Evolutionary conservation across 1,284 basidiomycete genomes (phyloP).

Genomic region (Chiua sp.): DNA sequence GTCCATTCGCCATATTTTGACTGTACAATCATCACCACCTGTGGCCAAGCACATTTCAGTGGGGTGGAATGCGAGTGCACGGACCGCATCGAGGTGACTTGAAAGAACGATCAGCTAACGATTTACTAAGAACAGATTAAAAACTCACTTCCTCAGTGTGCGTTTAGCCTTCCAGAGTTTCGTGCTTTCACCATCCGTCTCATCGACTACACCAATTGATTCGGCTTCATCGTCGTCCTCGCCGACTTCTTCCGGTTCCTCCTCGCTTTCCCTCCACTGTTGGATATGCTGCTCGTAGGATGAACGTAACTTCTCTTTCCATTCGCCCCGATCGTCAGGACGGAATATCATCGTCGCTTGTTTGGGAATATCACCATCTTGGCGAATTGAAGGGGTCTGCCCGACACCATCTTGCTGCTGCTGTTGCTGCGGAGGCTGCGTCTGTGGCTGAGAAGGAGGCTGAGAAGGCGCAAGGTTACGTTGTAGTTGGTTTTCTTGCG

Average conservation of each 20-base stretch:
- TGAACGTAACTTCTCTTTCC: conserved; percentile 76
- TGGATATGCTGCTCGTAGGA: conserved; percentile 59
- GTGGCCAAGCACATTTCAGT: conserved; percentile 85
- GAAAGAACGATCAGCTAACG: conserved; percentile 21
- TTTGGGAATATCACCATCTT: conserved; percentile 40
- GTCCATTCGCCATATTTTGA: conserved; percentile 95
- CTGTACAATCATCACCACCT: conserved; percentile 93
- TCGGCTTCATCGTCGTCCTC: conserved; percentile 59
- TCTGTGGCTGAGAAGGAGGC: conserved; percentile 27
- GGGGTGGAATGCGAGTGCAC: conserved; percentile 88
- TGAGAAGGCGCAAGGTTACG: conserved; percentile 24
- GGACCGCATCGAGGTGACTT: conserved; percentile 94
- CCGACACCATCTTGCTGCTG: conserved; percentile 23
- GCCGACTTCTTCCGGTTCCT: conserved; percentile 67
- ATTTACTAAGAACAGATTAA: background rate
- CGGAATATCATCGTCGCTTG: conserved; percentile 85
- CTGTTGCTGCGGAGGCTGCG: conserved; percentile 39
- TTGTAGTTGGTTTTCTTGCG: conserved; percentile 30
- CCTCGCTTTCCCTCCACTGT: conserved; percentile 55
- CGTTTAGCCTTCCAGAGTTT: conserved; percentile 87
- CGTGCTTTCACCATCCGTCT: conserved; percentile 67
- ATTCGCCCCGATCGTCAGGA: conserved; percentile 82
- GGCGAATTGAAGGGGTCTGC: conserved; percentile 19
- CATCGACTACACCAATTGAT: conserved; percentile 64
- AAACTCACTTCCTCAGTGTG: conserved; percentile 84